Base-by-base conservation (phyloP, 306 rosid species). In the Rosa chinensis region DNA sequence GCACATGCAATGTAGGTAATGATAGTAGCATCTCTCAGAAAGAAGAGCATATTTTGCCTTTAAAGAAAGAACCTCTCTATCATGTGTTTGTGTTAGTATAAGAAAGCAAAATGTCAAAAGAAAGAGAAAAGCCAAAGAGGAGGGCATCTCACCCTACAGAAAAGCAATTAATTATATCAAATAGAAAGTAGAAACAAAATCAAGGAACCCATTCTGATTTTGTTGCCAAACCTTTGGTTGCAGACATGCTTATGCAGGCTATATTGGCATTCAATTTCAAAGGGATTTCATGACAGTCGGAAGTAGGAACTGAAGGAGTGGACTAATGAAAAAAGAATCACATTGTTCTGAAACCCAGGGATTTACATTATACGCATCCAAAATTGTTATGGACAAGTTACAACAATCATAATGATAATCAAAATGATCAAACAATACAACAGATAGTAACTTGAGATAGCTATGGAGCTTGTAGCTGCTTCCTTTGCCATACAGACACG, bases 21-120 rank as follows among this genome's bases (percentile, higher is more conserved):
- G 16, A 49, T 10, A 53, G 77, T 21, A 52, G 49, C 49, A 52
- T 20, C 11, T 40, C 48, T 10, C 16, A 52, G 48, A 52, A 73
- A 37, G 48, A 53, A 73, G 77, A 73, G 77, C 77, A 5, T 73
- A 52, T 52, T 49, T 49, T 73, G 6, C 77, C 13, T 73, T 53
- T 73, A 35, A 35, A 64, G 44, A 73, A 18, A 39, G 50, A 67
- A 73, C 64, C 42, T 35, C 37, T 18, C 45, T 14, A 10, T 7
- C 76, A 73, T 32, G 18, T 52, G 63, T 52, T n/a, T 9, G 20
- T 6, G 21, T 35, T 72, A 0, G 32, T 35, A 35, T 21, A 35
- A 20, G 35, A 50, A 40, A 67, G 49, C 25, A 67, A 18, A 9
- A 67, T 67, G 72, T 67, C 72, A 67, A 67, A 67, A 67, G 72